Percentiles rank a stretch among this genome's conserved stretches.
phyloP scores from a whole-genome alignment of 1,139 yeast genomes.

The Nakaseomyces delphensis region DNA sequence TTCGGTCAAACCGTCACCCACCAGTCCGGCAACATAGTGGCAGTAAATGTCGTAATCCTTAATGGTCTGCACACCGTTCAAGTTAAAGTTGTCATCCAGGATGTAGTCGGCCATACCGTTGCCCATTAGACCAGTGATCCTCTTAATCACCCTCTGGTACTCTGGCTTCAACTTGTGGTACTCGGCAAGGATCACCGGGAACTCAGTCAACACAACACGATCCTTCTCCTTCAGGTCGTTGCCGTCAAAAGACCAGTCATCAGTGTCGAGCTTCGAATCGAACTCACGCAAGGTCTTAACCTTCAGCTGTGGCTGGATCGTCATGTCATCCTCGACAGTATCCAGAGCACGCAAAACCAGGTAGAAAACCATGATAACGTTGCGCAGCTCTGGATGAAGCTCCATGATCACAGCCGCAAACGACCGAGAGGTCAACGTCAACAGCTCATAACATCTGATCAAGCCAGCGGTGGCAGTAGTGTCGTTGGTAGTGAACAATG shows the following conservation, averaged over 20 bases:
- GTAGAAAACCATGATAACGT: slow-evolving; percentile 75
- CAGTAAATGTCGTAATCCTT: slow-evolving; percentile 86
- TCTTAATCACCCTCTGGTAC: slow-evolving; percentile 70
- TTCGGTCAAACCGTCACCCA: slow-evolving; percentile 89
- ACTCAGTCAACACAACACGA: slow-evolving; percentile 67
- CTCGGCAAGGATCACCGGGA: slow-evolving; percentile 59
- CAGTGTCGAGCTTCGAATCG: slow-evolving; percentile 48
- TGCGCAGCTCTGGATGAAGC: slow-evolving; percentile 80
- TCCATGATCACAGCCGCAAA: slow-evolving; percentile 90
- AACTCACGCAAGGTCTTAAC: slow-evolving; percentile 67
- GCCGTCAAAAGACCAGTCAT: slow-evolving; percentile 77
- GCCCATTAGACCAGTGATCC: slow-evolving; percentile 81
- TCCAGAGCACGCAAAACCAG: slow-evolving; percentile 83
- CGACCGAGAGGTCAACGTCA: slow-evolving; percentile 72
- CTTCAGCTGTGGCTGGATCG: slow-evolving; percentile 60
- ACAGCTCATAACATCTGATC: slow-evolving; percentile 58
- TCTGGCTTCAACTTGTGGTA: slow-evolving; percentile 64
- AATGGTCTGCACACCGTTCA: slow-evolving; percentile 67
- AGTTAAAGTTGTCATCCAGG: slow-evolving; percentile 65
- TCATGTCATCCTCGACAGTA: slow-evolving; percentile 95
- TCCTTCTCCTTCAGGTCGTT: slow-evolving; percentile 73
- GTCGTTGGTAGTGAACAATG: slow-evolving; percentile 40
- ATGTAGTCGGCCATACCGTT: slow-evolving; percentile 97
- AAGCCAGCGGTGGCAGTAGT: slow-evolving; percentile 40
- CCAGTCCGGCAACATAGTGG: slow-evolving; percentile 95